A percentile compares a stretch with the other conserved stretches of the same genome.
These are phyloP conservation scores for Heliosperma pusillum DNA, from an alignment of 148 eudicot genomes.

Conservation along the genomic window DNA sequence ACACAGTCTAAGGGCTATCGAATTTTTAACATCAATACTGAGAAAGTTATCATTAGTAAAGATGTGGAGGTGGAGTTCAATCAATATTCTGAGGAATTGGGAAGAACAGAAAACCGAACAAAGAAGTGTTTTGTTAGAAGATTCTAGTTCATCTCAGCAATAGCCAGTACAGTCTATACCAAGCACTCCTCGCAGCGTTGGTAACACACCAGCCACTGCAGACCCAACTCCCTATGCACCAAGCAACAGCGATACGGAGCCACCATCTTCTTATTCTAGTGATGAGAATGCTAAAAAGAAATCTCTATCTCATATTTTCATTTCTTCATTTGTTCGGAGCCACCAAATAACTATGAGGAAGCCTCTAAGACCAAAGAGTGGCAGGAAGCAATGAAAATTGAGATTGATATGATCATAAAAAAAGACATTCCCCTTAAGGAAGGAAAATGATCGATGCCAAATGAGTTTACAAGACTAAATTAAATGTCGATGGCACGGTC, in stretches of 20 bases:
- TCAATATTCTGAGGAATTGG: slow-evolving; percentile 22
- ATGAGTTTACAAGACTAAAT: no score
- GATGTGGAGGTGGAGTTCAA: slow-evolving; percentile 17
- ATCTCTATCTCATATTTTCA: not conserved
- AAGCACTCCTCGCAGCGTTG: not conserved
- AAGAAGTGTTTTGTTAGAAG: not conserved
- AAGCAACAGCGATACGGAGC: not conserved
- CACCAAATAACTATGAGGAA: not conserved
- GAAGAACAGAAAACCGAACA: slow-evolving; percentile 7
- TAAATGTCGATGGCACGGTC: not conserved
- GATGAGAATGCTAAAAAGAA: not conserved
- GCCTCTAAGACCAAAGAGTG: not conserved
- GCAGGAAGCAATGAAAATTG: slow-evolving; percentile 20
- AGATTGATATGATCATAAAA: slow-evolving; percentile 10
- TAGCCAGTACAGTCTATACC: not conserved
- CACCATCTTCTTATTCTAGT: not conserved
- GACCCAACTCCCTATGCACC: no score
- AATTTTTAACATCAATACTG: not conserved
- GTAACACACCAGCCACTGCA: no score
- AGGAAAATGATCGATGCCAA: not conserved
- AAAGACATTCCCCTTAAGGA: not conserved
- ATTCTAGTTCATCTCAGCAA: not conserved
- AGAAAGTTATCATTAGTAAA: not conserved
- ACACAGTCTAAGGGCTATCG: slow-evolving; percentile 19
- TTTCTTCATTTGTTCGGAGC: no score